Base-by-base conservation (phyloP, 257 asterid species). In the Apocynum venetum region DNA sequence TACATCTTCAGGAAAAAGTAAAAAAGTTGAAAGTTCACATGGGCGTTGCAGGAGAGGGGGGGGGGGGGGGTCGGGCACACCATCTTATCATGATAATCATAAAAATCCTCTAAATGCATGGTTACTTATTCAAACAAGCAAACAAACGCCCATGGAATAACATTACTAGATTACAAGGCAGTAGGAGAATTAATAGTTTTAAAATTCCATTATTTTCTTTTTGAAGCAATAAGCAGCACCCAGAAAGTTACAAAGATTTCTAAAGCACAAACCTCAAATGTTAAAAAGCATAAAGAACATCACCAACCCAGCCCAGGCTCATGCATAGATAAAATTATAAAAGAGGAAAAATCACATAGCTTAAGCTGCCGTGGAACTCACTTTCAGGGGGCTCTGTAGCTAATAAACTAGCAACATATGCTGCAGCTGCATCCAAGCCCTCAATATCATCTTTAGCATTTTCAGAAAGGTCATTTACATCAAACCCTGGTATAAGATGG, bases 401-500 rank as follows among this genome's bases (percentile, higher is more conserved):
- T 89, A 92, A 78, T 82, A 94, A 88, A 90, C 95, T 91, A 8
- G 98, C 96, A 84, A 94, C 92, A 89, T 94, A 88, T 70, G 96
- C 81, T 47, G 98, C 96, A 68, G 98, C 84, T 72, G 94, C 93
- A 77, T 92, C 97, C 93, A 94, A 81, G 78, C 97, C 97, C 80
- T 91, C 94, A 13, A 85, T 13, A 76, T 93, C 98, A 79, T 93
- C 97, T 77, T 11, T 83, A 40, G 87, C 88, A 85, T 88, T 82
- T 85, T 94, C 98, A 72, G 97, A 92, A 78, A 94, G 93, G 53
- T 88, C 98, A 84, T 25, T 88, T 74, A 91, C 94, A 78, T 94
- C 98, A 86, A 91, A 91, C 98, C 98, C 98, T 94, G 72, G 53
- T 40, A 75, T 11, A 81, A 43, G 80, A 56, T 61, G 79, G 74